These are phyloP conservation scores for Colletotrichum phormii DNA, from an alignment of 2,329 filamentous ascomycete species.

Conservation along the genomic window DNA sequence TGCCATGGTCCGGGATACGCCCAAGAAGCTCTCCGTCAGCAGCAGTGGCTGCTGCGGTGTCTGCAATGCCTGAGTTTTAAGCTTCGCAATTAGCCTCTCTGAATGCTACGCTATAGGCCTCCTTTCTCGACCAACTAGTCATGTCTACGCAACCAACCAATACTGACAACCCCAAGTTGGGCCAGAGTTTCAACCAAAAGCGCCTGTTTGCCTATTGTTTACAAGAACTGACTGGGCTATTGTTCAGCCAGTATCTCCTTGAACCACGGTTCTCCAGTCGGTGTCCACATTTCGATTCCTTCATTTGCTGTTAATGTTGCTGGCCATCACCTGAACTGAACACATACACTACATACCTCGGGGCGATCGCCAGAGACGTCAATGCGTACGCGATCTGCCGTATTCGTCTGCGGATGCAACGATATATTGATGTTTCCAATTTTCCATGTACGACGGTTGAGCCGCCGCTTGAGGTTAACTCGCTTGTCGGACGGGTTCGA, in stretches of 20 bases:
- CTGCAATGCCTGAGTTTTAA: background rate
- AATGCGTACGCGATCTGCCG: background rate
- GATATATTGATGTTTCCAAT: background rate
- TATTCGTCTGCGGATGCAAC: background rate
- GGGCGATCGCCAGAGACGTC: background rate
- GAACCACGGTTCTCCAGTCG: background rate
- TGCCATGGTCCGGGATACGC: background rate
- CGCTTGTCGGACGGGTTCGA: background rate
- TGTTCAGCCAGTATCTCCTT: conserved; percentile 5
- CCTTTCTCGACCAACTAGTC: background rate
- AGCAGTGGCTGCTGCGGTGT: background rate
- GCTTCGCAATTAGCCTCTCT: background rate
- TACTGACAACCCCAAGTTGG: background rate
- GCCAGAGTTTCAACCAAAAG: background rate
- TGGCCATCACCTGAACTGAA: background rate
- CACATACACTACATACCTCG: background rate
- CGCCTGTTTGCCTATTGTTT: background rate
- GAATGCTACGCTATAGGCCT: background rate
- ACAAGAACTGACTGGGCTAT: background rate
- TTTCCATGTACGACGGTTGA: background rate
- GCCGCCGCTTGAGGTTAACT: background rate
- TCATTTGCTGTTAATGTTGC: background rate
- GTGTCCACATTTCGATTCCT: background rate
- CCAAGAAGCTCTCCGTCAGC: background rate
- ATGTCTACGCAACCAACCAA: background rate